Percentiles rank a stretch among this genome's conserved stretches.
These are phyloP conservation scores for Penicillium sp. DNA, from an alignment of 2,329 filamentous ascomycete genomes.

Conservation along the genomic window DNA sequence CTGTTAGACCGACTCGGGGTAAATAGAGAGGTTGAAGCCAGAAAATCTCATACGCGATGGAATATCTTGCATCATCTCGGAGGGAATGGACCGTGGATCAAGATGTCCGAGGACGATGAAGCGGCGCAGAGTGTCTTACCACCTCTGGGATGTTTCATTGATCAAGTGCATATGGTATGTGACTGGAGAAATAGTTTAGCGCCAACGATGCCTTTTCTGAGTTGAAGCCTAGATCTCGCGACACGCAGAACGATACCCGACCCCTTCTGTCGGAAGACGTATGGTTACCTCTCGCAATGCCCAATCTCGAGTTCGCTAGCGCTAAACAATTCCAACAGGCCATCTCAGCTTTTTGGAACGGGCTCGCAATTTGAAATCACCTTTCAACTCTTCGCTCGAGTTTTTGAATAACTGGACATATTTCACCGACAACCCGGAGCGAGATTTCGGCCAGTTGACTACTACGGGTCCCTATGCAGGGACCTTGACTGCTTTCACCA, in stretches of 20 bases:
- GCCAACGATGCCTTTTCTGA: too few relatives aligned
- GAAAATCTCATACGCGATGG: neutral
- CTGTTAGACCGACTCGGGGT: neutral
- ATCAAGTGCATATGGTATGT: neutral
- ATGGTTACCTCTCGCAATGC: neutral
- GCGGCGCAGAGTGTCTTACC: neutral
- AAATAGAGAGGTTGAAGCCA: too few relatives aligned
- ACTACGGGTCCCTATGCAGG: conserved; percentile 53
- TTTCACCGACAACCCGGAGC: conserved; percentile 43
- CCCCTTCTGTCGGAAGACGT: neutral
- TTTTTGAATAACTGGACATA: conserved; percentile 53
- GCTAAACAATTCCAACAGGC: neutral
- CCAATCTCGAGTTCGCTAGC: neutral
- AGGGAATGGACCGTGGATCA: neutral
- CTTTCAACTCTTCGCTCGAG: conserved; percentile 42
- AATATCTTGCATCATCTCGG: neutral
- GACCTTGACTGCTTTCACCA: conserved; percentile 48
- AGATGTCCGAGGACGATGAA: neutral
- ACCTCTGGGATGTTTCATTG: neutral
- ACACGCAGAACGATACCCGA: neutral
- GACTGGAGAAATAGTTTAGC: too few relatives aligned
- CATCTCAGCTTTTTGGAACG: neutral
- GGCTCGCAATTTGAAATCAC: neutral
- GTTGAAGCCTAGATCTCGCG: neutral
- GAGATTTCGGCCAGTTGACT: conserved; percentile 50